Conservation (phyloP, 768 basidiomycete genomes). For the Suillus plorans region DNA sequence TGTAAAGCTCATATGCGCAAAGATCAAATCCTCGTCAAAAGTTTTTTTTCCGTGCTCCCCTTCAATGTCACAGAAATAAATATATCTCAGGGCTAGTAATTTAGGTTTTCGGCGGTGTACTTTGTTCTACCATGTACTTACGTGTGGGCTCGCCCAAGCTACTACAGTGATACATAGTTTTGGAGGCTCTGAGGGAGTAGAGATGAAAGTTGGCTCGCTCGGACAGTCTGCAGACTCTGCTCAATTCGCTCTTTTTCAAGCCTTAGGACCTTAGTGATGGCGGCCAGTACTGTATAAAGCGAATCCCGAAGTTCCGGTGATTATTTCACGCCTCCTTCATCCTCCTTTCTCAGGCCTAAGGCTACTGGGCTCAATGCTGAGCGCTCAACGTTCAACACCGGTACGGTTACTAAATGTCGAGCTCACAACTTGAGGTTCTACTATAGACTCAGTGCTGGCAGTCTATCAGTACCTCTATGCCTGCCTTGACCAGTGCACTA, state of each 20-base stretch:
- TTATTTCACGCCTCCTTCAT: neutral
- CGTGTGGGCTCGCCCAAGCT: neutral
- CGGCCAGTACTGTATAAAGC: neutral
- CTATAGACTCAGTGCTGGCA: neutral
- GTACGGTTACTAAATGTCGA: neutral
- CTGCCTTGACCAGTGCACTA: neutral
- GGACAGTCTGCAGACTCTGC: neutral
- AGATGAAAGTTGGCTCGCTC: neutral
- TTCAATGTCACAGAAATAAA: no score
- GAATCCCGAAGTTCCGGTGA: neutral
- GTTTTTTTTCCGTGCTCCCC: no score
- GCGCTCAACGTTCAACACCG: no score
- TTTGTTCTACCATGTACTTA: neutral
- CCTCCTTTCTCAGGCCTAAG: neutral
- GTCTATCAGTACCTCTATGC: neutral
- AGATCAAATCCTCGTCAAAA: no score
- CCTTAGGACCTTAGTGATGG: neutral
- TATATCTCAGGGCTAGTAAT: no score
- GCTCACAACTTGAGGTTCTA: neutral
- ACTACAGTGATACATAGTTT: neutral
- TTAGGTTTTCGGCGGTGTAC: no score
- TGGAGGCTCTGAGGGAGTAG: neutral
- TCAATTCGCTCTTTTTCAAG: neutral
- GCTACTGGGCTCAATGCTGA: no score
- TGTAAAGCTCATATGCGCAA: no score